A percentile compares a stretch with the other conserved stretches of the same genome.
These are phyloP conservation scores for Pseudocercospora macadamiae DNA, from an alignment of 2,329 filamentous ascomycete species.

Conservation along the genomic window DNA sequence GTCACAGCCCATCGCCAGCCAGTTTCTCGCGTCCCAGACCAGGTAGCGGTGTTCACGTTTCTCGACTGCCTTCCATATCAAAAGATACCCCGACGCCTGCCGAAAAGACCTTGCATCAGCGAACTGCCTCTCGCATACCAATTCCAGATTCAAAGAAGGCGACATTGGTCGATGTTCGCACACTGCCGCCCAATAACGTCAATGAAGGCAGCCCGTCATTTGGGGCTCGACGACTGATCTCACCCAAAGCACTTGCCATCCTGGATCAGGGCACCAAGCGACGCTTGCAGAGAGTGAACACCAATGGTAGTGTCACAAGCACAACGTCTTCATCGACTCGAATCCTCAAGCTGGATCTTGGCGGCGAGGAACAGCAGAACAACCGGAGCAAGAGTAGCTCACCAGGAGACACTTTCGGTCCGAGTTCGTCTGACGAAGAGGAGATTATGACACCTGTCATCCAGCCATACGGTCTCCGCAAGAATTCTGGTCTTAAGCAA, in stretches of 20 bases:
- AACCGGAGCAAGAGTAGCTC: conserved; percentile 28
- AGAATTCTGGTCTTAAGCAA: neutral
- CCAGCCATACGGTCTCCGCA: conserved; percentile 11
- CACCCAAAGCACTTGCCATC: conserved; percentile 29
- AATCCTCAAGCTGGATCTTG: neutral
- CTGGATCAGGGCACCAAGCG: conserved; percentile 33
- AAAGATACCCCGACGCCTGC: neutral
- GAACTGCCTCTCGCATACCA: conserved; percentile 35
- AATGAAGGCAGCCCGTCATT: conserved; percentile 14
- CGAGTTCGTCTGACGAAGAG: conserved; percentile 30
- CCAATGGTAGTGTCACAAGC: conserved; percentile 22
- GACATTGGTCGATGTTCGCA: conserved; percentile 30
- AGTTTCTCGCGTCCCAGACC: conserved; percentile 33
- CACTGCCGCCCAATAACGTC: conserved; percentile 2
- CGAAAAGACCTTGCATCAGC: conserved; percentile 2
- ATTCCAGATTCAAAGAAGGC: conserved; percentile 31
- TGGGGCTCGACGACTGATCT: conserved; percentile 9
- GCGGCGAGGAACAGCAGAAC: neutral
- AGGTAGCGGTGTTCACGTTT: conserved; percentile 12
- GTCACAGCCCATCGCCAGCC: conserved; percentile 30
- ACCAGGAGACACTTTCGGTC: conserved; percentile 26
- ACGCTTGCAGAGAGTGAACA: conserved; percentile 26
- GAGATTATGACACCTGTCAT: conserved; percentile 29
- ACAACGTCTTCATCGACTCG: conserved; percentile 13
- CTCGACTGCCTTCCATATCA: conserved; percentile 4